Evolutionary conservation across 1,139 yeast species (phyloP), one percentile per base, ranked within the genome.

Genomic region (Candida pseudoviswanathii): DNA sequence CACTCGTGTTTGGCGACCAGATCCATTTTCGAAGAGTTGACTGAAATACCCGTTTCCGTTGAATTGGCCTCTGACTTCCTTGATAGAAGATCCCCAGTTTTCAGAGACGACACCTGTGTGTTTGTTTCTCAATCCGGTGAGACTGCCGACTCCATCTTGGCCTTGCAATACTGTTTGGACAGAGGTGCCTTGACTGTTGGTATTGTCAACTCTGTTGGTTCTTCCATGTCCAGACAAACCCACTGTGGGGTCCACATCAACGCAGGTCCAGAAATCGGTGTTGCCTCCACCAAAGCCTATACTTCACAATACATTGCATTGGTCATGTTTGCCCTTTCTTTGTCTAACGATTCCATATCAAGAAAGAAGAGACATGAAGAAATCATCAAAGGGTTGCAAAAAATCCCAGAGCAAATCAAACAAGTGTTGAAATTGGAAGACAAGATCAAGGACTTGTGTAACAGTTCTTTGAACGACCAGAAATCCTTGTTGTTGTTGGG

Each of bases 251-350:
- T 95, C 49, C 99, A 95, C 70, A 92, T 95, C 67, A 95, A 95
- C 68, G 99, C 99, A 42, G 99, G 99, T 56, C 99, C 99, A 39
- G 99, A 95, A 75, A 94, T 95, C 58, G 99, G 99, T 69, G 99
- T 95, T 61, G 99, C 99, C 9, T 91, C 98, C n/a, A 95, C 99
- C 46, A 95, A 95, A 75, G 99, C 99, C 27, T 95, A 95, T 75
- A 94, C 99, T 16, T 95, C 99, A 26, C 99, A 95, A 72, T 95
- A 86, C 70, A 91, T 95, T 71, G 99, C 99, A 1, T 79, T 95
- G 60, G 97, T 94, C 5, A 90, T 95, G 97, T 82, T 94, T 76
- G 99, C 99, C 1, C 81, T 95, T 52, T 90, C 95, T 22, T 80
- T 95, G 58, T 88, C 97, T 8, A 96, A 91, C 65, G 98, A 95